Base-by-base conservation (phyloP, 2,329 filamentous ascomycete genomes). In the Hymenoscyphus albidus region DNA sequence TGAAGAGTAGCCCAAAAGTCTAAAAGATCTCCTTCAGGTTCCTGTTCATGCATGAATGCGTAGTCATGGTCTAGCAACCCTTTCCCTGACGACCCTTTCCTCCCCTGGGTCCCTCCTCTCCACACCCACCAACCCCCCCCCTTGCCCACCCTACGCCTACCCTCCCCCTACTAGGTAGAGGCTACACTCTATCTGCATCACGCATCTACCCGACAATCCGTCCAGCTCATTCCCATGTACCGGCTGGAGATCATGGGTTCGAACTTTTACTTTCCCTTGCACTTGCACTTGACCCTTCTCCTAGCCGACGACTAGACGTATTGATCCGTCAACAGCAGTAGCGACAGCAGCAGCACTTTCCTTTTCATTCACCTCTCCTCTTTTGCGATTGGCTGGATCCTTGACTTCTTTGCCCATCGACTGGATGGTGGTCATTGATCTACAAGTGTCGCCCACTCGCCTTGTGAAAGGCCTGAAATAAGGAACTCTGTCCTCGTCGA, bases 371-470 rank as follows among this genome's bases (percentile, higher is more conserved):
- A 68, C 70, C 67, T 73, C 70, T 71, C 70, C 72, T 71, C 67
- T 78, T 76, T 76, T 79, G 81, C 81, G 79, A 80, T 77, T 75
- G 73, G 72, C 70, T 70, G 65, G 67, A 69, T 67, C 70, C 67
- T 67, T 67, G 66, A 72, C 68, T 72, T 69, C 69, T 68, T 51
- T 72, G 67, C 80, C 80, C 81, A 81, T 81, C 79, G 81, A 78
- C 75, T 78, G 75, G 69, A 77, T 75, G 75, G 71, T 71, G 76
- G 70, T 71, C 67, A 71, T 71, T 35, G 72, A 75, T 73, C 75
- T 75, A 79, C 75, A 73, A 76, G 74, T 78, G 75, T 75, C 75
- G 80, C 77, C 73, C 75, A 77, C 73, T 73, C 75, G 74, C 76
- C 73, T 77, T 75, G 71, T 74, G 72, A 74, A 35, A 75, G 73